Evolutionary conservation across 441 rosid species (phyloP).

Genomic region (Croton setiger): DNA sequence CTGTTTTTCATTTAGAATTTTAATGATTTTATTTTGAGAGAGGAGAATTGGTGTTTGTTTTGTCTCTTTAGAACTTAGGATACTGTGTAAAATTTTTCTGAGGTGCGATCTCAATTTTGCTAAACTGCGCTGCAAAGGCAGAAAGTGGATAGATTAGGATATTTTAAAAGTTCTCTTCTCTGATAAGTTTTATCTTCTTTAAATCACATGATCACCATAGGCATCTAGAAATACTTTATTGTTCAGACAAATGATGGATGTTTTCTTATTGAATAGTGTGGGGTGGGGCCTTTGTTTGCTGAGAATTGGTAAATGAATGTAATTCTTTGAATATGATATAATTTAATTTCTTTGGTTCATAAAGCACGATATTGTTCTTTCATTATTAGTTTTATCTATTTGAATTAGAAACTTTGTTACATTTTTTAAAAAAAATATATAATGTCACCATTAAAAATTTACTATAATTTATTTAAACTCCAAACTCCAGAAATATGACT

Average conservation of each 20-base stretch:
- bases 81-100: neutral
- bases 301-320: neutral
- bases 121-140: neutral
- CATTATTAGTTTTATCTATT: neutral
- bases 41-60: neutral
- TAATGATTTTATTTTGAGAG: neutral
- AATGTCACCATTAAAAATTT: neutral
- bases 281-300: neutral
- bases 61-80: neutral
- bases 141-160: neutral
- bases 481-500: neutral
- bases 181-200: neutral
- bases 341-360: neutral
- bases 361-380: neutral
- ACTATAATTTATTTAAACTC: neutral
- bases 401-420: neutral
- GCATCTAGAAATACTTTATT: neutral
- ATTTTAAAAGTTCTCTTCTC: neutral
- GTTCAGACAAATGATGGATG: neutral
- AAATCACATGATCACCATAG: neutral
- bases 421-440: neutral
- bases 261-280: neutral
- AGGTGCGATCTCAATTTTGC: neutral
- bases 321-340: neutral
- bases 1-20: constrained; percentile 14